Evolutionary conservation across 106 monocot species (phyloP).

Genomic region (Platanthera guangdongensis): DNA sequence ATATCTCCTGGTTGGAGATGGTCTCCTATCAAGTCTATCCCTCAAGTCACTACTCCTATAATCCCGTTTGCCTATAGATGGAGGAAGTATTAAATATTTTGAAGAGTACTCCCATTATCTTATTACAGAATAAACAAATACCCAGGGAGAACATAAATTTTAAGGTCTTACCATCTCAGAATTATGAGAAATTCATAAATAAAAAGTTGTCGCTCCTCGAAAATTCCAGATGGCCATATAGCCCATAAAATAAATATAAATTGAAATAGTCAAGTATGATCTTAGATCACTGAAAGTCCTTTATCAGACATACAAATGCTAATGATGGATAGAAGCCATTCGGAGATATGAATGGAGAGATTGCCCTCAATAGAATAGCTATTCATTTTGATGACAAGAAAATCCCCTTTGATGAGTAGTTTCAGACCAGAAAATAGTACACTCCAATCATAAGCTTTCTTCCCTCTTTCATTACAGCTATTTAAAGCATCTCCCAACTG

Average conservation of each 20-base stretch:
- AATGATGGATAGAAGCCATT: slow-evolving; percentile 16
- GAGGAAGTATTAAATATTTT: slow-evolving; percentile 8
- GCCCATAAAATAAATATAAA: slow-evolving; percentile 28
- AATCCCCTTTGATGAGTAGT: slow-evolving; percentile 10
- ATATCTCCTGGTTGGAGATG: slow-evolving; percentile 60
- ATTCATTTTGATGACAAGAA: slow-evolving; percentile 20
- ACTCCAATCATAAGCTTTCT: slow-evolving; percentile 5
- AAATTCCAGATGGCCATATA: slow-evolving; percentile 36
- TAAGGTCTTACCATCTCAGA: slow-evolving; percentile 49
- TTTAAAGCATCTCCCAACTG: slow-evolving; percentile 7
- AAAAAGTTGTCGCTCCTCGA: slow-evolving; percentile 32
- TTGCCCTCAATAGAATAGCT: slow-evolving; percentile 14
- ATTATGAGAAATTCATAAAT: slow-evolving; percentile 44
- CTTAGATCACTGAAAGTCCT: slow-evolving; percentile 22
- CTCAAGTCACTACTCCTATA: slow-evolving; percentile 63
- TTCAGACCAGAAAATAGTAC: slow-evolving; percentile 4
- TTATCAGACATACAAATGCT: slow-evolving; percentile 16
- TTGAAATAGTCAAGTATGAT: slow-evolving; percentile 19
- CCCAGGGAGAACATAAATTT: slow-evolving; percentile 13
- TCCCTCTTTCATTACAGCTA: slow-evolving; percentile 2
- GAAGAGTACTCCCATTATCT: slow-evolving; percentile 6
- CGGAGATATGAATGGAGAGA: slow-evolving; percentile 9
- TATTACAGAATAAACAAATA: neutral
- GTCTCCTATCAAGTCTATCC: slow-evolving; percentile 66
- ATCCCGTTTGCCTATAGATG: slow-evolving; percentile 52